A percentile compares a stretch with the other conserved stretches of the same genome.
phyloP scores from a whole-genome alignment of 345 rosid genomes.

The Lepidium africanum region DNA sequence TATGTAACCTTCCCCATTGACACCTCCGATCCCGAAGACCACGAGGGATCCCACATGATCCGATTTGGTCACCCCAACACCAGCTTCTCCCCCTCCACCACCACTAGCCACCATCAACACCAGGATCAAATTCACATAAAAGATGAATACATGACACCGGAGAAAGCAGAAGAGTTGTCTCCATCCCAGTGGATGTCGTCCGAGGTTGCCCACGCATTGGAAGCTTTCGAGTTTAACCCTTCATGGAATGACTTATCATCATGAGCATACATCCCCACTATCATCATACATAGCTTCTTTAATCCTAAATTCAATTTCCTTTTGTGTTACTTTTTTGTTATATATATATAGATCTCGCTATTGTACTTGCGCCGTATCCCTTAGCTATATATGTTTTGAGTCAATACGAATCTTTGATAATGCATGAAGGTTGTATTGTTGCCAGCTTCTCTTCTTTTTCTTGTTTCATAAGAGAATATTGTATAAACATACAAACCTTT shows the following conservation, averaged over 20 bases:
- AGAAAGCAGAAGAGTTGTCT: constrained; percentile 1
- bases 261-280: constrained; percentile 3
- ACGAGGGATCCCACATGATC: constrained; percentile 18
- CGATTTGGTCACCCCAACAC: constrained; percentile 21
- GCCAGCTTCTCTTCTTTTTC: background rate
- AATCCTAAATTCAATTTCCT: background rate
- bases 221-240: constrained; percentile 26
- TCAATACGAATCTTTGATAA: background rate
- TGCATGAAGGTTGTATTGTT: background rate
- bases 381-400: background rate
- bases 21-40: constrained; percentile 4
- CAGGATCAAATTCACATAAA: background rate
- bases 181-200: constrained; percentile 20
- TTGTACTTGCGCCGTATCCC: background rate
- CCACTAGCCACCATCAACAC: background rate
- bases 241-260: constrained; percentile 17
- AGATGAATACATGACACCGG: constrained; percentile 1
- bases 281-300: constrained; percentile 6
- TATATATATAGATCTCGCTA: background rate
- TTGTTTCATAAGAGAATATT: background rate
- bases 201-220: constrained; percentile 20
- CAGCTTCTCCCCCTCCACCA: background rate
- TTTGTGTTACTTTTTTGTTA: background rate
- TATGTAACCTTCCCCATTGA: constrained; percentile 8
- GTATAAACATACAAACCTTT: background rate